Evolutionary conservation across 805 yeast genomes (phyloP).

Genomic region (Candida methanosorbosa): DNA sequence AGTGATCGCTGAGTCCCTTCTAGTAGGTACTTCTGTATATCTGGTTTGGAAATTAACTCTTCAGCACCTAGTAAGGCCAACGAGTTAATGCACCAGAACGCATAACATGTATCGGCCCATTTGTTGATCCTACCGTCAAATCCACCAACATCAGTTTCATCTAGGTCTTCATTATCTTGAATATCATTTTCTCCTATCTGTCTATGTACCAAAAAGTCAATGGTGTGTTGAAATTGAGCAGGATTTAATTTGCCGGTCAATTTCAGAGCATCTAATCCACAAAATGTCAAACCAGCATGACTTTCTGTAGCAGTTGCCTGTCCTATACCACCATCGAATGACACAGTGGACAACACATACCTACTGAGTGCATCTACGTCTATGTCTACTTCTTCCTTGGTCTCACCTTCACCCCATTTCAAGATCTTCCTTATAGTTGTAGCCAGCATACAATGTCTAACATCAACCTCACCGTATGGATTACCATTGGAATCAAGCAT

Average conservation of each 20-base stretch:
- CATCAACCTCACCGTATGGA: conserved; percentile 56
- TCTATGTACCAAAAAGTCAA: conserved; percentile 55
- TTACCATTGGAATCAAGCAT: conserved; percentile 22
- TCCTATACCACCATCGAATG: conserved; percentile 69
- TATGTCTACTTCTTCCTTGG: conserved; percentile 26
- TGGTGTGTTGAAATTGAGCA: conserved; percentile 29
- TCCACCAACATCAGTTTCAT: conserved; percentile 57
- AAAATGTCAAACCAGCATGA: conserved; percentile 83
- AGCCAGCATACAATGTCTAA: conserved; percentile 71
- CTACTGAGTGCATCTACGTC: conserved; percentile 29
- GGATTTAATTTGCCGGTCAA: conserved; percentile 21
- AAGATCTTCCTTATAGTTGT: conserved; percentile 48
- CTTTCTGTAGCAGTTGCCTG: conserved; percentile 43
- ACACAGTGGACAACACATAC: conserved; percentile 28
- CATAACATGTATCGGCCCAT: conserved; percentile 78
- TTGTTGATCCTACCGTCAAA: conserved; percentile 86
- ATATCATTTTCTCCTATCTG: conserved; percentile 37
- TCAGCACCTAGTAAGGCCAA: conserved; percentile 31
- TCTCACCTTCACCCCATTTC: conserved; percentile 15
- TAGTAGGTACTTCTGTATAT: conserved; percentile 36
- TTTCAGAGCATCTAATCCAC: conserved; percentile 61
- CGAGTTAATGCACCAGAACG: conserved; percentile 73
- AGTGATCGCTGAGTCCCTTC: conserved; percentile 48
- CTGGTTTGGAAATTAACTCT: conserved; percentile 25
- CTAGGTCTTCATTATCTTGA: conserved; percentile 21